A percentile compares a stretch with the other conserved stretches of the same genome.
Conservation (phyloP, 176 grass and related monocot genomes). For the Carex scoparia region DNA sequence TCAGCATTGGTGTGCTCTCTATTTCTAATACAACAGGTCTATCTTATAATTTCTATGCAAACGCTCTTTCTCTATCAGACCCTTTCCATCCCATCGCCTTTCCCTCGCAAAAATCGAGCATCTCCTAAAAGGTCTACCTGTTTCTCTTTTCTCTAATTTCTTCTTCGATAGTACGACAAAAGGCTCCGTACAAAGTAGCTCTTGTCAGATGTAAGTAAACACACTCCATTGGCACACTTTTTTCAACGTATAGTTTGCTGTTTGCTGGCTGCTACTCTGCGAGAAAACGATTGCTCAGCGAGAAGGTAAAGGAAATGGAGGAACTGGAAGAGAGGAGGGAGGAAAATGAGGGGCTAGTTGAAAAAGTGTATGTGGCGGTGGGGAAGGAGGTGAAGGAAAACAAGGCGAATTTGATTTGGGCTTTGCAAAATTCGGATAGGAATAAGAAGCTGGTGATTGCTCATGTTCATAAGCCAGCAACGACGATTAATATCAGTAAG, state of each 20-base stretch:
- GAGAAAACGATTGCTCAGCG: background rate
- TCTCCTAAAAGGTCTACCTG: background rate
- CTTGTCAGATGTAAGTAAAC: background rate
- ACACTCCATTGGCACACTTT: background rate
- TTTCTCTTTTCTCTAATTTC: background rate
- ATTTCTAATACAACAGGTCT: background rate
- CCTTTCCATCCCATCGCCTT: background rate
- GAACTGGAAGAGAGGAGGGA: conserved; percentile 13
- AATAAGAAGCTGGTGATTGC: conserved; percentile 43
- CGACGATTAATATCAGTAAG: conserved; percentile 61
- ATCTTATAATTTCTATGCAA: background rate
- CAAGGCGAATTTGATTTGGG: conserved; percentile 72
- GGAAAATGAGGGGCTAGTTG: background rate
- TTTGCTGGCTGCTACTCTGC: background rate
- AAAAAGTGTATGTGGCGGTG: conserved; percentile 45
- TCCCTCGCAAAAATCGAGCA: conserved; percentile 10
- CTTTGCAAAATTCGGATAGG: conserved; percentile 36
- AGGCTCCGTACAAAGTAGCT: background rate
- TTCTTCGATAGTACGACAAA: conserved; percentile 14
- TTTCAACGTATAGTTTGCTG: background rate
- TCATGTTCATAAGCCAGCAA: conserved; percentile 54
- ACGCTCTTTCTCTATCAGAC: background rate
- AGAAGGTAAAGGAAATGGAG: conserved; percentile 1
- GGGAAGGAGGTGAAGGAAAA: conserved; percentile 36
- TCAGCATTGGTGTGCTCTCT: background rate